phyloP scores from a whole-genome alignment of 2,329 filamentous ascomycete species.

The Nothophoma quercina region DNA sequence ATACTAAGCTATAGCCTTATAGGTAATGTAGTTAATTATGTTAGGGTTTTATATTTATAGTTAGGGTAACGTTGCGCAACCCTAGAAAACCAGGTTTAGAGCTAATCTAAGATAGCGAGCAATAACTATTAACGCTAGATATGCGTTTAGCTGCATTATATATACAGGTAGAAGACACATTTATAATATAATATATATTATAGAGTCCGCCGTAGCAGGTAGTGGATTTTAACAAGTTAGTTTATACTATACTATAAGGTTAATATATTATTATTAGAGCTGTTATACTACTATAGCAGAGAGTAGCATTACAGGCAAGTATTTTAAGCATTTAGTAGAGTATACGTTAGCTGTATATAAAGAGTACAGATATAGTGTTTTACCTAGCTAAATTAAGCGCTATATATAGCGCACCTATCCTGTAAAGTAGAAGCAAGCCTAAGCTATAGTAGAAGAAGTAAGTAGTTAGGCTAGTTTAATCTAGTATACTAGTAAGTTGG shows the following conservation, averaged over 20 bases:
- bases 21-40: not conserved
- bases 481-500: not conserved
- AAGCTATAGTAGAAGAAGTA: conserved; percentile 3
- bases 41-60: conserved; percentile 11
- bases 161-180: not conserved
- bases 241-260: not conserved
- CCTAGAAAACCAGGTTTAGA: conserved; percentile 3
- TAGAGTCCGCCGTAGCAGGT: not conserved
- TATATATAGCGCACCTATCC: conserved; percentile 1
- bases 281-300: conserved; percentile 2
- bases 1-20: not conserved
- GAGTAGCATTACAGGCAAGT: not conserved
- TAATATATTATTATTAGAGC: conserved; percentile 1
- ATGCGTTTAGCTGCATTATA: not conserved
- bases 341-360: not conserved
- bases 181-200: not conserved
- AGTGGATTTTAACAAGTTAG: too few species aligned
- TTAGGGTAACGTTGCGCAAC: not conserved
- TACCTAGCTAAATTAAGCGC: conserved; percentile 3
- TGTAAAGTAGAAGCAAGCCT: not conserved
- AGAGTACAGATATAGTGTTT: conserved; percentile 1
- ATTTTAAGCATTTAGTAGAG: too few species aligned
- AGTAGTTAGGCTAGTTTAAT: conserved; percentile 5
- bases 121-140: not conserved
- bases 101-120: conserved; percentile 2